These are phyloP conservation scores for Hordeum pubiflorum DNA, from an alignment of 202 grass and related monocot species.

Conservation along the genomic window DNA sequence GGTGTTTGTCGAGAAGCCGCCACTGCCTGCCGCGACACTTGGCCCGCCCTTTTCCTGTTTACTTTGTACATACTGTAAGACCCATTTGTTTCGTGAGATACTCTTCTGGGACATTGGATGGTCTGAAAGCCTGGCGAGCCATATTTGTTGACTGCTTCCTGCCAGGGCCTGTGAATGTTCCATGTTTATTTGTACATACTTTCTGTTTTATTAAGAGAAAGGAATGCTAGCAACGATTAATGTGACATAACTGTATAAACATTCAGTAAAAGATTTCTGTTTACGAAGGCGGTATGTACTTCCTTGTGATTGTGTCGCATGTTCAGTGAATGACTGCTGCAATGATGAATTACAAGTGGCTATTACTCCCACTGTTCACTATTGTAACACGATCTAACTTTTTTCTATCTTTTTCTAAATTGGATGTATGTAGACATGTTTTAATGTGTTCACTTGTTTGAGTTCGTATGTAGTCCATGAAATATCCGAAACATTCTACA, in stretches of 20 bases:
- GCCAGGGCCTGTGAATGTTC: conserved; percentile 52
- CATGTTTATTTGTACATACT: conserved; percentile 88
- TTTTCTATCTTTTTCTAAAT: too few species aligned
- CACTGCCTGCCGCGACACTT: conserved; percentile 45
- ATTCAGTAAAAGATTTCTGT: conserved; percentile 47
- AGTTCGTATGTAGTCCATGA: too few species aligned
- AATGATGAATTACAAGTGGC: background rate
- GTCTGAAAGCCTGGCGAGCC: conserved; percentile 49
- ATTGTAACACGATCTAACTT: too few species aligned
- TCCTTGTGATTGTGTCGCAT: background rate
- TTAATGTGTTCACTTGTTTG: too few species aligned
- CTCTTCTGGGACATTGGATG: conserved; percentile 49
- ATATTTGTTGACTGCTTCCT: conserved; percentile 65
- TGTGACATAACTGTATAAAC: conserved; percentile 53
- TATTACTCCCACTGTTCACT: too few species aligned
- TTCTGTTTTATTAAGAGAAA: conserved; percentile 60
- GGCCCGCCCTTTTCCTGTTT: conserved; percentile 32
- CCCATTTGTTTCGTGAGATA: conserved; percentile 75
- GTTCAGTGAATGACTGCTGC: background rate
- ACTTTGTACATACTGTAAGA: conserved; percentile 74
- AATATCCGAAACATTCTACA: too few species aligned
- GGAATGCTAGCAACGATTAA: conserved; percentile 36
- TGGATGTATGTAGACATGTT: too few species aligned
- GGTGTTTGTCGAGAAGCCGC: conserved; percentile 52
- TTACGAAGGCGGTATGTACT: background rate